Evolutionary conservation across 192 early-diverging fungal genomes (phyloP).

Genomic region (Gigaspora rosea): DNA sequence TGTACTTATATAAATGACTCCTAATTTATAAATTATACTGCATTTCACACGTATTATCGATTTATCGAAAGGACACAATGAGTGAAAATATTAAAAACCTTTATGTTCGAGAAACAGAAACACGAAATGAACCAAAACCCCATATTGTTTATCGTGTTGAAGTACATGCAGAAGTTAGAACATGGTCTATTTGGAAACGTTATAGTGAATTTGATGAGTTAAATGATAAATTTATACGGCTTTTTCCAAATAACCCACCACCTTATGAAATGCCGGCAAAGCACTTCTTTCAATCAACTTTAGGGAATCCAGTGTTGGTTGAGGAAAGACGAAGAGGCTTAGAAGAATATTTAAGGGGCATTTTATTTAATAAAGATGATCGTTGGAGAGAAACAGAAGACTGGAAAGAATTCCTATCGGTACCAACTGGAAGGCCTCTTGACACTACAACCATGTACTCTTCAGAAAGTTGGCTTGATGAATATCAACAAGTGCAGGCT

Average conservation of each 20-base stretch:
- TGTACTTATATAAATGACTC: too few relatives aligned
- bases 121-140: slow-evolving; percentile 55
- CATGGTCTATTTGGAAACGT: slow-evolving; percentile 87
- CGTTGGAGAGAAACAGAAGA: slow-evolving; percentile 68
- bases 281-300: slow-evolving; percentile 62
- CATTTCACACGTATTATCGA: too few relatives aligned
- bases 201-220: slow-evolving; percentile 84
- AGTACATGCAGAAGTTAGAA: slow-evolving; percentile 74
- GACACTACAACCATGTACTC: slow-evolving; percentile 54
- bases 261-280: slow-evolving; percentile 74
- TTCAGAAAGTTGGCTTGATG: slow-evolving; percentile 81
- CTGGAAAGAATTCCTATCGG: slow-evolving; percentile 76
- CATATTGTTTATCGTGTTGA: slow-evolving; percentile 76
- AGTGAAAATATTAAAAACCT: slow-evolving; percentile 60
- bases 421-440: slow-evolving; percentile 57
- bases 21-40: too few relatives aligned
- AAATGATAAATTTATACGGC: slow-evolving; percentile 56
- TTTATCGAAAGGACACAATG: slow-evolving; percentile 36
- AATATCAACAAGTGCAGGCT: slow-evolving; percentile 63
- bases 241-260: slow-evolving; percentile 66
- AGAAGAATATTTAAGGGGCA: slow-evolving; percentile 76
- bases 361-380: slow-evolving; percentile 70
- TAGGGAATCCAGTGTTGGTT: slow-evolving; percentile 59
- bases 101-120: slow-evolving; percentile 54
- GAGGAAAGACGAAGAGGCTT: slow-evolving; percentile 77